Conservation (phyloP, 768 basidiomycete genomes). For the Termitomyces sp. region DNA sequence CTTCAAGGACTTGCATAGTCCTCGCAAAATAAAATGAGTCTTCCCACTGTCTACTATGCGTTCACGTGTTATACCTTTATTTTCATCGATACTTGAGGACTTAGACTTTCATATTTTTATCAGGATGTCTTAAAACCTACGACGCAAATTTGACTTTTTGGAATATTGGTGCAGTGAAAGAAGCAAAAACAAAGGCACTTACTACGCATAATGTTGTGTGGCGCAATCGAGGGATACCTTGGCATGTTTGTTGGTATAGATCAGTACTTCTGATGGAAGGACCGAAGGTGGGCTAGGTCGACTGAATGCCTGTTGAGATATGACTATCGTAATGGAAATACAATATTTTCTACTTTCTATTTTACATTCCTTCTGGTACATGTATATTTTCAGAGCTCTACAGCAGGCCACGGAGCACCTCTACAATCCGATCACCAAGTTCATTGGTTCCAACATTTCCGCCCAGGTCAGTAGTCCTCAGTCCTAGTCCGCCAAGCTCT, state of each 20-base stretch:
- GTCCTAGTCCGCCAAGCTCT: conserved; percentile 66
- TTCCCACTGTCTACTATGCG: not conserved
- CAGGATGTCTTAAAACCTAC: not conserved
- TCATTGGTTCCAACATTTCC: conserved; percentile 73
- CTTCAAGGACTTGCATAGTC: conserved; percentile 63
- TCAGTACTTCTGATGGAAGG: not conserved
- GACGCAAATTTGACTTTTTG: no score
- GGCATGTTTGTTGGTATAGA: not conserved
- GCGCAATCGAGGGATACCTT: not conserved
- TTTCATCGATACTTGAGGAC: not conserved
- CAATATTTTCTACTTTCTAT: not conserved
- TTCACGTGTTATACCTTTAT: not conserved
- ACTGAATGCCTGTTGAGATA: not conserved
- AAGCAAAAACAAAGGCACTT: not conserved
- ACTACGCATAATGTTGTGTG: not conserved
- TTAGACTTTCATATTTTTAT: not conserved
- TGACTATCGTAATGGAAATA: not conserved
- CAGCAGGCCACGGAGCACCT: conserved; percentile 60
- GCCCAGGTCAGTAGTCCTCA: conserved; percentile 85
- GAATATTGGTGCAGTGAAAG: not conserved
- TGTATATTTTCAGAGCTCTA: conserved; percentile 22
- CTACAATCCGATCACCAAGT: conserved; percentile 81
- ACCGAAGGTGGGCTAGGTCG: no score
- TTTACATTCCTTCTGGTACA: not conserved
- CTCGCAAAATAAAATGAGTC: conserved; percentile 40